These are phyloP conservation scores for Dictyophora rubrovolvata DNA, from an alignment of 768 basidiomycete genomes.

Conservation along the genomic window DNA sequence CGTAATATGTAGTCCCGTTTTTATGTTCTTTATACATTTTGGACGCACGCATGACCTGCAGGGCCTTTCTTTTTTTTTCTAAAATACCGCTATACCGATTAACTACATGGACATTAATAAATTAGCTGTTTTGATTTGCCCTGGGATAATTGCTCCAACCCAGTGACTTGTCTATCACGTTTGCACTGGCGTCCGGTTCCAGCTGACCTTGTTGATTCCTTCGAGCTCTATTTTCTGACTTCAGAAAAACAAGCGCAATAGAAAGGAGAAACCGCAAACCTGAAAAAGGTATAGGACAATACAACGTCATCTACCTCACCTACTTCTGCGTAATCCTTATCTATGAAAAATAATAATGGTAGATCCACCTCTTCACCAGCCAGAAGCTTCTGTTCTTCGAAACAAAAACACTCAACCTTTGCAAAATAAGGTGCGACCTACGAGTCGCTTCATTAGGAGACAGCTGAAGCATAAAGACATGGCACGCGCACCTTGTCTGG, in stretches of 20 bases:
- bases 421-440: slow-evolving; percentile 98
- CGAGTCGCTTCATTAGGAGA: background rate
- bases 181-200: slow-evolving; percentile 82
- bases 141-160: slow-evolving; percentile 9
- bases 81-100: background rate
- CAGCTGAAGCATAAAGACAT: background rate
- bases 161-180: slow-evolving; percentile 60
- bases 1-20: background rate
- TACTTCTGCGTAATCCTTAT: slow-evolving; percentile 91
- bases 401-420: slow-evolving; percentile 99
- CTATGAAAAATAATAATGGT: slow-evolving; percentile 97
- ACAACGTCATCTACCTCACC: slow-evolving; percentile 84
- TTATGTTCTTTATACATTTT: background rate
- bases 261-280: slow-evolving; percentile 39
- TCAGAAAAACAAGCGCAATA: background rate
- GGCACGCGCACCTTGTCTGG: slow-evolving; percentile 72
- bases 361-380: slow-evolving; percentile 97
- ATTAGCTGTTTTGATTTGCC: slow-evolving; percentile 2
- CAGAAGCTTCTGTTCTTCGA: slow-evolving; percentile 92
- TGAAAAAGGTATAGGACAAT: slow-evolving; percentile 95
- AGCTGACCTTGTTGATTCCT: slow-evolving; percentile 77
- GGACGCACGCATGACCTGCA: background rate
- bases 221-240: slow-evolving; percentile 51
- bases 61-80: background rate
- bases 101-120: slow-evolving; percentile 2